Base-by-base conservation (phyloP, 31 red algal genomes). In the Odonthalia washingtoniensis region DNA sequence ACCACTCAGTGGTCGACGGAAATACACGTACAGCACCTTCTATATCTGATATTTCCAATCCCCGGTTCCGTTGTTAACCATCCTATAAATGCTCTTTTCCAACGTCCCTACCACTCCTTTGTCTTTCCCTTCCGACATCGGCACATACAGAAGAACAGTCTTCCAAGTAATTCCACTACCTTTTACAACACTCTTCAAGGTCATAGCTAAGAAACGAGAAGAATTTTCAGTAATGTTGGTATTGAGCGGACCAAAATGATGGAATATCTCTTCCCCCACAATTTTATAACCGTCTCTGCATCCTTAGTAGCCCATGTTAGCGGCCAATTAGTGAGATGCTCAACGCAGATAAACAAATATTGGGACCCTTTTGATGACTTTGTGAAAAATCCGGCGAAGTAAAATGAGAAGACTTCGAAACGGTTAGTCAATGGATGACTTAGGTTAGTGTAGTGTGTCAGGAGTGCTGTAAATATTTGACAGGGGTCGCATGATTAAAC, bases 71-170 rank as follows among this genome's bases (percentile, higher is more conserved):
- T 70, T 12, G 12, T 12, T 70, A 12, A 70, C n/a, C 27, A 36
- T 18, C 6, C 33, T 12, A 28, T 26, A 6, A 28, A 80, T 80
- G 26, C 38, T 44, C 4, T 57, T 46, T 27, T 80, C 57, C 0
- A 80, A 5, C 3, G 0, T 80, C 26, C 76, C 76, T 4, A 57
- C 46, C 76, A 80, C 57, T 24, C 46, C 32, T 31, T 80, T 44
- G 32, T 38, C 76, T 57, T 26, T 61, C 57, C 76, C 76, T 18
- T 62, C 57, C 26, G 76, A 80, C 14, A 61, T 80, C 14, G 46
- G 76, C 31, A 24, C 40, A 60, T 62, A 80, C 38, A 44, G 4
- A 3, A 80, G 46, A 31, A 80, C 76, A 14, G 76, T 80, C 45
- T 24, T 0, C 40, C 76, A 60, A 16, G 24, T 4, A 46, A 36